Evolutionary conservation across 2,329 filamentous ascomycete species (phyloP).

Genomic region (Scleromitrula shiraiana): DNA sequence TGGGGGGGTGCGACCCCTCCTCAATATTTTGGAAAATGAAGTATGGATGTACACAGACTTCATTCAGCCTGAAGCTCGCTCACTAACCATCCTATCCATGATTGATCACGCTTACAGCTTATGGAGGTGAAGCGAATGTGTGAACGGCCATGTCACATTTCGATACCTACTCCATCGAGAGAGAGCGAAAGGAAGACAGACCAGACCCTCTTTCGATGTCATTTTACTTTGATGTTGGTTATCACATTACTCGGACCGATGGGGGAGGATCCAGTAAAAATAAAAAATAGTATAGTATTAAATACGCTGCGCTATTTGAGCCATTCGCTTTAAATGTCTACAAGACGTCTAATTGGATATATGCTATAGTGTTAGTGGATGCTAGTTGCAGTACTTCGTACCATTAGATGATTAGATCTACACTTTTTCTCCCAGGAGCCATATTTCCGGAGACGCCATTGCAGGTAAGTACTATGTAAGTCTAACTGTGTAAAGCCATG

Average conservation of each 20-base stretch:
- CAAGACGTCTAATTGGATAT: not conserved
- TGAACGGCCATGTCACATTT: not conserved
- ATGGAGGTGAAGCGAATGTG: not conserved
- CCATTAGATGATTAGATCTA: not conserved
- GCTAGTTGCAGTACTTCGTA: constrained; percentile 2
- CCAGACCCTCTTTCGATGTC: not conserved
- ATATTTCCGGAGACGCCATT: constrained; percentile 4
- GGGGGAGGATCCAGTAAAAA: no score
- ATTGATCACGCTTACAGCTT: not conserved
- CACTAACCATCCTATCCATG: constrained; percentile 1
- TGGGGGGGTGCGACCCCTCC: not conserved
- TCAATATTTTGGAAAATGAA: not conserved
- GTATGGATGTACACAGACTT: constrained; percentile 4
- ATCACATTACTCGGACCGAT: constrained; percentile 9
- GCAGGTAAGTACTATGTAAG: not conserved
- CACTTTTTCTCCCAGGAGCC: not conserved
- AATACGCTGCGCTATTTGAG: no score
- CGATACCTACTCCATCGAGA: not conserved
- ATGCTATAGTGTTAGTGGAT: not conserved
- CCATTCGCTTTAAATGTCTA: not conserved
- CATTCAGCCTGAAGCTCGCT: constrained; percentile 8
- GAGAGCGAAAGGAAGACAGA: no score
- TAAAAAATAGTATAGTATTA: no score
- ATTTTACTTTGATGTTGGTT: not conserved
- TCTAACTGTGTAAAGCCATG: constrained; percentile 1